Evolutionary conservation across 345 rosid species (phyloP).

Genomic region (Barbarea vulgaris): DNA sequence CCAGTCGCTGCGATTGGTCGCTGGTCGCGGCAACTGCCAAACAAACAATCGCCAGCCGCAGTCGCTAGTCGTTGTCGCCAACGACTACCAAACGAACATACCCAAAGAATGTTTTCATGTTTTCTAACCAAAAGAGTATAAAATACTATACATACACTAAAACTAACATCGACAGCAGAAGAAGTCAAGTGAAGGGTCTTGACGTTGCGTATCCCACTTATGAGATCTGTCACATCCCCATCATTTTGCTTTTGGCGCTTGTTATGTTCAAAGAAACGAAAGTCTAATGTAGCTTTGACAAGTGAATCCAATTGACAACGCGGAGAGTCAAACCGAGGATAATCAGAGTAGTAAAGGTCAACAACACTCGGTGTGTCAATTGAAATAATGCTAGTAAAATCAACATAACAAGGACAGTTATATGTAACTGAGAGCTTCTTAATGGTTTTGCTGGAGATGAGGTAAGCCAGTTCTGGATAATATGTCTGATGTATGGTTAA

Average conservation of each 20-base stretch:
- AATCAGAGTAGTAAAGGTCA: not conserved
- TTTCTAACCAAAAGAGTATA: not conserved
- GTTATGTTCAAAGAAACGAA: not conserved
- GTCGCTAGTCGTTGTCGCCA: too few species aligned
- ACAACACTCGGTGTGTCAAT: not conserved
- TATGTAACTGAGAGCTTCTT: not conserved
- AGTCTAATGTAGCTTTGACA: not conserved
- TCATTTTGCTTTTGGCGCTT: too few species aligned
- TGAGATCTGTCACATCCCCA: not conserved
- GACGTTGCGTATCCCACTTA: not conserved
- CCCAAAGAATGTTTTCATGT: not conserved
- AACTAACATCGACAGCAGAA: not conserved
- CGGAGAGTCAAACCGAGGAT: not conserved
- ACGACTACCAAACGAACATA: too few species aligned
- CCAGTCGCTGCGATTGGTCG: too few species aligned
- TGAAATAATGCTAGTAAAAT: not conserved
- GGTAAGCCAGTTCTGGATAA: rapidly evolving
- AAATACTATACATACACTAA: too few species aligned
- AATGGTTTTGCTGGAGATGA: not conserved
- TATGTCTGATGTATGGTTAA: not conserved
- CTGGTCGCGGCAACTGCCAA: too few species aligned
- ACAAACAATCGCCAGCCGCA: too few species aligned
- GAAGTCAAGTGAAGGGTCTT: not conserved
- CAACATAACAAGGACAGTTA: not conserved
- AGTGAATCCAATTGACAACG: not conserved